Percentiles rank a stretch among this genome's conserved stretches.
These are phyloP conservation scores for Didymella keratinophila DNA, from an alignment of 2,329 filamentous ascomycete species.

Conservation along the genomic window DNA sequence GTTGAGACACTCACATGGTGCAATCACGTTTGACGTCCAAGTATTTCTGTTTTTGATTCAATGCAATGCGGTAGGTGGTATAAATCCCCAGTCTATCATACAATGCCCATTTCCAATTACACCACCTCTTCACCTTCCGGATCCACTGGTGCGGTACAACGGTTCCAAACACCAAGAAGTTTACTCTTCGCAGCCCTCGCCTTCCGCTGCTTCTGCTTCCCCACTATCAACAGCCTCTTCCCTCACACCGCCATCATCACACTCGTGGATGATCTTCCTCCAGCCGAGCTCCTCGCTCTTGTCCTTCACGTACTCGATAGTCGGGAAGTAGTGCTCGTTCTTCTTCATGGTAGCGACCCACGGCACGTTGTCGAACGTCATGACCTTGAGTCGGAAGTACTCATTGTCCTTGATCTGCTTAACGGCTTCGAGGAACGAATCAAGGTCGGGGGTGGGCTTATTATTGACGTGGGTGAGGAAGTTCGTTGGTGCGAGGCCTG, in stretches of 20 bases:
- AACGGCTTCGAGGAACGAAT: conserved; percentile 80
- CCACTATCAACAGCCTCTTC: conserved; percentile 44
- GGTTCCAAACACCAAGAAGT: not conserved
- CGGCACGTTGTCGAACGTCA: conserved; percentile 97
- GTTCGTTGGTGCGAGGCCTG: conserved; percentile 89
- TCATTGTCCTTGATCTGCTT: conserved; percentile 93
- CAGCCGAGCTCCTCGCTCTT: conserved; percentile 61
- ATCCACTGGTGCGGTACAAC: too few species aligned
- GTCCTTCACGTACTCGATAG: conserved; percentile 71
- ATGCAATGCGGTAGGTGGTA: not conserved
- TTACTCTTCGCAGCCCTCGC: conserved; percentile 35
- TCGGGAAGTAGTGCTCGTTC: conserved; percentile 92
- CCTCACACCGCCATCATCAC: conserved; percentile 50
- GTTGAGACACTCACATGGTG: too few species aligned
- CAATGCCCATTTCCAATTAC: not conserved
- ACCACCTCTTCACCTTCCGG: not conserved
- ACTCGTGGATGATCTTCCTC: conserved; percentile 65
- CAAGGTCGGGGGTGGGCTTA: conserved; percentile 80
- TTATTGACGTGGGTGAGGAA: conserved; percentile 98
- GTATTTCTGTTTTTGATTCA: not conserved
- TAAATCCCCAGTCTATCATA: conserved; percentile 4
- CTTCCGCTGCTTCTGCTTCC: conserved; percentile 39
- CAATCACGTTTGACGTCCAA: not conserved
- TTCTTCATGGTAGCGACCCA: conserved; percentile 99
- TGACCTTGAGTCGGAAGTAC: conserved; percentile 96